Evolutionary conservation across 805 yeast genomes (phyloP), one percentile per base, ranked within the genome.

Genomic region (Candida wancherniae): DNA sequence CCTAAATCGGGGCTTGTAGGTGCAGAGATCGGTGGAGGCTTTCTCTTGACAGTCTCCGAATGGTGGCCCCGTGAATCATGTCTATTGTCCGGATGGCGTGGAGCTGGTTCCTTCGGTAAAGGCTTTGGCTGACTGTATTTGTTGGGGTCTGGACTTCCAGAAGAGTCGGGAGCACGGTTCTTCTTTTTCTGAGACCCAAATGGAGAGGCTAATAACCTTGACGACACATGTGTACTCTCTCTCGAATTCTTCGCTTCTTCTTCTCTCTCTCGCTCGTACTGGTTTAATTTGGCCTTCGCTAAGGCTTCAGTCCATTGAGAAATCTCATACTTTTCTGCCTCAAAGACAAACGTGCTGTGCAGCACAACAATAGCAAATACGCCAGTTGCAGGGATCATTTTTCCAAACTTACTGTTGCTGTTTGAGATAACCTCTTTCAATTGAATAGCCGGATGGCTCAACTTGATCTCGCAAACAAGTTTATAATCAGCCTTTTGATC

Each of bases 341-440:
- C 79, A 50, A 77, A 72, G 4, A 72, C 63, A 42, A 78, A 71
- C 0, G 84, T 67, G 9, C 72, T 61, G 17, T 55, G 61, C n/a
- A 62, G 61, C 0, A 84, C 75, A 37, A 68, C 70, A 19, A 80
- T 68, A 1, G 77, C 80, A 59, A 80, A 77, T 9, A 60, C 46
- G 0, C 77, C 75, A 3, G 61, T 50, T 2, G 67, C 57, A 2
- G 67, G 67, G 6, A 58, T 31, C 33, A 48, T 38, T 30, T 59
- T 51, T 25, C 52, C 58, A 5, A 53, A 46, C 40, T 54, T 58
- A 27, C 52, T 46, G 28, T 50, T 52, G 16, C 33, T 35, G 17
- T 54, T 48, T 8, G 67, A 61, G 4, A 75, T 57, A 11, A 81
- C 61, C 50, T 82, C 90, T 45, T 74, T 79, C 42, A 82, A 65